Base-by-base conservation (phyloP, 2,329 filamentous ascomycete species). In the Epichloe bromicola region DNA sequence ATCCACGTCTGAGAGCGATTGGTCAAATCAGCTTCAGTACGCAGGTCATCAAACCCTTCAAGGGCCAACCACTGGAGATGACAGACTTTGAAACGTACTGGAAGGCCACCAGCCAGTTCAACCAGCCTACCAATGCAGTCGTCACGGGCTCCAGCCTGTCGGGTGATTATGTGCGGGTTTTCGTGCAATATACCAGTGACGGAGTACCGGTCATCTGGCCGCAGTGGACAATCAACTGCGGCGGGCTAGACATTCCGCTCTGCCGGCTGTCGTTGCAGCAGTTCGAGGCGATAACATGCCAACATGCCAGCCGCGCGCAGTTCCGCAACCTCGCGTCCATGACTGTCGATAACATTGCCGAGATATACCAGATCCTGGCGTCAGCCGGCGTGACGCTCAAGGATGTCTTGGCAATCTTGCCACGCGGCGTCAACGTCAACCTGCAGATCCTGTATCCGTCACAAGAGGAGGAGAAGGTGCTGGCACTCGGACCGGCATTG, bases 1-100 rank as follows among this genome's bases (percentile, higher is more conserved):
- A 98, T 63, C 90, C 91, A 5, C 81, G 93, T 20, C 75, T 97
- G 46, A 82, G 91, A 44, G 86, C 89, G 8, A 96, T 98, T 61
- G 93, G 93, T 5, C 87, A 95, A 61, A 88, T 97, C 58, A 88
- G 82, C 56, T 98, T 98, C 72, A 86, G 87, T 57, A 95, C 88
- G 51, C 90, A 97, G 64, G 88, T 97, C 26, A 94, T 98, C 65
- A 96, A 95, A 62, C 93, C 93, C 0, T 98, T 97, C 70, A 82
- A 83, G 55, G 91, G 93, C 7, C 85, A 89, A 54, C 89, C 93
- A 3, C 74, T 98, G 20, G 93, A 98, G 66, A 96, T 98, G 54
- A 95, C 93, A 1, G 90, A 97, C 62, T 98, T 97, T 60, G 93
- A 95, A 56, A 97, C 93, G 0, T 98, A 98, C 67, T 98, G 93